phyloP scores from a whole-genome alignment of 2,329 filamentous ascomycete genomes.

The Emericellopsis cladophorae region DNA sequence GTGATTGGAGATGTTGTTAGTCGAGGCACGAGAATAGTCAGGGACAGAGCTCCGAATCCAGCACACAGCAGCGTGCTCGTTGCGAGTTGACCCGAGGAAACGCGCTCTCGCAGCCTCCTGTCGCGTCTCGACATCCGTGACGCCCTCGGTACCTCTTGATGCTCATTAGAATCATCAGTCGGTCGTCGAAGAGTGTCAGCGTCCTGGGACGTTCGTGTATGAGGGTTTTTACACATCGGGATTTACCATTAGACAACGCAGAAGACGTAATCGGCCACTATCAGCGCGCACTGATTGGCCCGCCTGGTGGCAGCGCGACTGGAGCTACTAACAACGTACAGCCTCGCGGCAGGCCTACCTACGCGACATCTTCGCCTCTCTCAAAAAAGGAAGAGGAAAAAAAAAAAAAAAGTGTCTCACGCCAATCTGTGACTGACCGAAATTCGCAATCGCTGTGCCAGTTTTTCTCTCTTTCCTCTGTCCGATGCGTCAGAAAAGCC shows the following conservation, averaged over 20 bases:
- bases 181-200: too few relatives aligned
- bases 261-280: background rate
- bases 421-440: too few relatives aligned
- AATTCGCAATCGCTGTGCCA: too few relatives aligned
- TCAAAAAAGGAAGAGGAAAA: too few relatives aligned
- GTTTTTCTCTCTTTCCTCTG: too few relatives aligned
- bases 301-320: too few relatives aligned
- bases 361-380: background rate
- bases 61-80: background rate
- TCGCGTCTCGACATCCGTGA: constrained; percentile 1
- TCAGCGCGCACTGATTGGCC: background rate
- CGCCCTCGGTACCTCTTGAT: background rate
- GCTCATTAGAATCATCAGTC: background rate
- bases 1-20: background rate
- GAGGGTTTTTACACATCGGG: too few relatives aligned
- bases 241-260: background rate
- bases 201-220: too few relatives aligned
- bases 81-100: constrained; percentile 3
- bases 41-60: constrained; percentile 5
- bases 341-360: background rate
- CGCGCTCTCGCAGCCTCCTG: background rate
- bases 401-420: too few relatives aligned
- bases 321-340: too few relatives aligned
- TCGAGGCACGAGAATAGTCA: constrained; percentile 10
- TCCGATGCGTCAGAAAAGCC: too few relatives aligned